Evolutionary conservation across 2,329 filamentous ascomycete genomes (phyloP), one percentile per base, ranked within the genome.

Genomic region (Aureobasidium uvarum): DNA sequence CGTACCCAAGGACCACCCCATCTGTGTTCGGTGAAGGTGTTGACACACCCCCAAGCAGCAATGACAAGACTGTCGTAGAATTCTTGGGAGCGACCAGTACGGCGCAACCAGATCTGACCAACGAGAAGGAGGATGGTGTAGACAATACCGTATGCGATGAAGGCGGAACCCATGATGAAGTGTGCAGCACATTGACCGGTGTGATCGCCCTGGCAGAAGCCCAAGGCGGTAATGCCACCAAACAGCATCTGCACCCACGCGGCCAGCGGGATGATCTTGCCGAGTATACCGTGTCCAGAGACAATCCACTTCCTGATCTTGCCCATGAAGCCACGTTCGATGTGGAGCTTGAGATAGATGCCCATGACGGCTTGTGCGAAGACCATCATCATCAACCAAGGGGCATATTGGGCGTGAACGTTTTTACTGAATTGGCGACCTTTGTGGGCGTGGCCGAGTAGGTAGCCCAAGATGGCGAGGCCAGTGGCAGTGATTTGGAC

Each of bases 121-220:
- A 95, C 92, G 8, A 97, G 81, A 39, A 98, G 84, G 23, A 97
- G 80, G 23, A 98, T 89, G 2, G 91, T 93, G 69, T 99, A 83
- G 43, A 96, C 76, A 64, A 97, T 89, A 33, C 91, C 95, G 73
- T 99, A 99, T 36, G 85, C 95, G 71, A 99, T 94, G 75, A 99
- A 99, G 0, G 94, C 93, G 70, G 90, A 89, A 51, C 95, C 95
- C 95, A 99, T 99, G 77, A 98, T 99, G 77, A 98, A 99, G 77
- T 99, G 95, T 1, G 95, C 95, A 48, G 91, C 80, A 77, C 95
- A 99, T 77, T 99, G 95, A 38, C 93, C 94, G 1, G 92, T 77
- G 74, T 99, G 94, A 66, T 98, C 93, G 63, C 84, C 92, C 18
- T 50, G 90, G 77, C 95, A 99, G 81, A 96, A 98, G 25, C 95